Percentiles rank a stretch among this genome's conserved stretches.
phyloP scores from a whole-genome alignment of 129 eudicot genomes.

The Helianthus tuberosus region DNA sequence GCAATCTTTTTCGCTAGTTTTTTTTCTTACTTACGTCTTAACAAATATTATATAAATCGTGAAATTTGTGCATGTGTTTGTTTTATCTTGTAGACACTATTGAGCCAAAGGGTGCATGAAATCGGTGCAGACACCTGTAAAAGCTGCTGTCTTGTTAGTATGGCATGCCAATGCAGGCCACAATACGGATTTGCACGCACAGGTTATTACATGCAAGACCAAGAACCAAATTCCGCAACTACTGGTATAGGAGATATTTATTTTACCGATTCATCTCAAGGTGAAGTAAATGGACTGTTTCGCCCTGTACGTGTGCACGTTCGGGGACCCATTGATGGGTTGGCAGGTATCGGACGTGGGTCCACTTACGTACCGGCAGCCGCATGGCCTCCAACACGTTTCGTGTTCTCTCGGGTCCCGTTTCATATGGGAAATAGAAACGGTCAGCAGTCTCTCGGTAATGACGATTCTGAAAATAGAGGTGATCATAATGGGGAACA shows the following conservation, averaged over 20 bases:
- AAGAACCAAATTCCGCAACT: conserved; percentile 57
- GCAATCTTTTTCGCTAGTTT: neutral
- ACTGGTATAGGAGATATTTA: conserved; percentile 71
- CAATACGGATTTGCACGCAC: conserved; percentile 70
- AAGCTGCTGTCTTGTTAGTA: conserved; percentile 79
- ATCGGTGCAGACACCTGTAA: conserved; percentile 91
- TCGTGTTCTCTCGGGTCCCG: conserved; percentile 95
- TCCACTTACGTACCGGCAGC: conserved; percentile 67
- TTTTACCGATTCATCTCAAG: conserved; percentile 67
- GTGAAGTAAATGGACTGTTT: conserved; percentile 76
- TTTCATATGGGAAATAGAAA: conserved; percentile 79
- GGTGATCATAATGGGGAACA: conserved; percentile 70
- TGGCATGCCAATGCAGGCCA: conserved; percentile 87
- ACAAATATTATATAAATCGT: conserved; percentile 2
- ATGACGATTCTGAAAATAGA: conserved; percentile 83
- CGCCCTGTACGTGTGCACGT: conserved; percentile 93
- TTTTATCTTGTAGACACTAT: conserved; percentile 66
- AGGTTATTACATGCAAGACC: conserved; percentile 82
- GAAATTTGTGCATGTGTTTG: conserved; percentile 5
- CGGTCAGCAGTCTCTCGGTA: conserved; percentile 82
- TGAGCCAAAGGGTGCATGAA: conserved; percentile 95
- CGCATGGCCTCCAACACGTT: conserved; percentile 94
- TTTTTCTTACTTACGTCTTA: neutral
- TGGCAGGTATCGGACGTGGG: conserved; percentile 98
- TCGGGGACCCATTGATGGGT: conserved; percentile 87